Percentiles rank a stretch among this genome's conserved stretches.
These are phyloP conservation scores for Lasiodiplodia gonubiensis DNA, from an alignment of 2,329 filamentous ascomycete species.

Conservation along the genomic window DNA sequence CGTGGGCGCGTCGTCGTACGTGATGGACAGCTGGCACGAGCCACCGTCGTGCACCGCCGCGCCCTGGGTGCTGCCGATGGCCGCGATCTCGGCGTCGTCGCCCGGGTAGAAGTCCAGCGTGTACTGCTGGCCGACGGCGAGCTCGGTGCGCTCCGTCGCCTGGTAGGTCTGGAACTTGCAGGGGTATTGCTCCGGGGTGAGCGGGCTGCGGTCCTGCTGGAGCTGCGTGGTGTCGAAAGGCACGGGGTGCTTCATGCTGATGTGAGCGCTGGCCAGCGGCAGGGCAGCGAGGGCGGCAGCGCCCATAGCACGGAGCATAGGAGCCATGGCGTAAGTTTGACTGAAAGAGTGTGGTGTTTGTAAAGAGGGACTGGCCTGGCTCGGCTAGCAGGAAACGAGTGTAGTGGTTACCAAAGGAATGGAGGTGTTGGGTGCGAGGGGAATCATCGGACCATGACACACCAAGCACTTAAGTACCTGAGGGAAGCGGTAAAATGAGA, in stretches of 20 bases:
- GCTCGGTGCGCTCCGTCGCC: conserved; percentile 5
- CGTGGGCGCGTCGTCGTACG: conserved; percentile 63
- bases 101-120: conserved; percentile 62
- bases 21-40: conserved; percentile 85
- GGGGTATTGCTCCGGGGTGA: conserved; percentile 16
- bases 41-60: conserved; percentile 86
- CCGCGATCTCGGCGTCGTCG: conserved; percentile 3
- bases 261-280: conserved; percentile 15
- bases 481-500: background rate
- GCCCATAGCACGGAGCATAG: background rate
- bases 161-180: conserved; percentile 23
- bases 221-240: conserved; percentile 3
- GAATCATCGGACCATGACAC: conserved; percentile 7
- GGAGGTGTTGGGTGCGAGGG: background rate
- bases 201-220: conserved; percentile 19
- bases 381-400: conserved; percentile 1
- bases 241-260: conserved; percentile 20
- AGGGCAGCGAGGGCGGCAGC: conserved; percentile 8
- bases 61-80: conserved; percentile 52
- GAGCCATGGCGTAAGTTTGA: background rate
- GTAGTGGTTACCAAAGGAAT: background rate
- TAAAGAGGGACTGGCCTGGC: background rate
- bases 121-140: conserved; percentile 64
- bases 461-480: conserved; percentile 12
- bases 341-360: background rate